Conservation (phyloP, 2,329 filamentous ascomycete species). For the Botrytis fragariae region DNA sequence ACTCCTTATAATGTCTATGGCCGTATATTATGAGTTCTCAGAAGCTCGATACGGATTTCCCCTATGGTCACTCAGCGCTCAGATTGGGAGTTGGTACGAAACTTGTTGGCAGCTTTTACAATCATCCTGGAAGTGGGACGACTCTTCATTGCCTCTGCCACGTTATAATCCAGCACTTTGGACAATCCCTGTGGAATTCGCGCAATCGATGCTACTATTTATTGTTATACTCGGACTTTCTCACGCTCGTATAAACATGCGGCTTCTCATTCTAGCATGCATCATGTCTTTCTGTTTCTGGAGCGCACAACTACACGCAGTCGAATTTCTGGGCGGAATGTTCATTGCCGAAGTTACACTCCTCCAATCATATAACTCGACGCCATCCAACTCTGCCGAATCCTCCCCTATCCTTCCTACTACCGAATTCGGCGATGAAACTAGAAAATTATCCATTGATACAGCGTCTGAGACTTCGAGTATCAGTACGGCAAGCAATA, state of each 20-base stretch:
- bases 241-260: constrained; percentile 29
- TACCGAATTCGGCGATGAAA: constrained; percentile 30
- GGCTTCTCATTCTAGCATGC: constrained; percentile 29
- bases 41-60: constrained; percentile 45
- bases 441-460: constrained; percentile 22
- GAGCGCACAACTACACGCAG: constrained; percentile 29
- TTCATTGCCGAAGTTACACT: constrained; percentile 47
- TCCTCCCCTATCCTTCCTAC: constrained; percentile 21
- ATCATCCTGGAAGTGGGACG: constrained; percentile 30
- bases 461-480: constrained; percentile 8
- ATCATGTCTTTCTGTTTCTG: constrained; percentile 34
- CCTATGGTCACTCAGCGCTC: constrained; percentile 40
- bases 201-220: constrained; percentile 37
- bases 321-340: constrained; percentile 49
- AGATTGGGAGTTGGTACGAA: constrained; percentile 43
- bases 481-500: constrained; percentile 14
- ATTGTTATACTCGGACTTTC: constrained; percentile 33
- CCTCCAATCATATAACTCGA: constrained; percentile 34
- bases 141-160: constrained; percentile 25
- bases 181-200: constrained; percentile 38
- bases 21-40: constrained; percentile 47
- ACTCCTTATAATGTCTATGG: constrained; percentile 45
- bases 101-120: constrained; percentile 42
- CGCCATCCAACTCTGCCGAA: neutral
- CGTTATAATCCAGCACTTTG: constrained; percentile 36